Percentiles rank a stretch among this genome's conserved stretches.
These are phyloP conservation scores for Lablab purpureus DNA, from an alignment of 306 rosid species.

Conservation along the genomic window DNA sequence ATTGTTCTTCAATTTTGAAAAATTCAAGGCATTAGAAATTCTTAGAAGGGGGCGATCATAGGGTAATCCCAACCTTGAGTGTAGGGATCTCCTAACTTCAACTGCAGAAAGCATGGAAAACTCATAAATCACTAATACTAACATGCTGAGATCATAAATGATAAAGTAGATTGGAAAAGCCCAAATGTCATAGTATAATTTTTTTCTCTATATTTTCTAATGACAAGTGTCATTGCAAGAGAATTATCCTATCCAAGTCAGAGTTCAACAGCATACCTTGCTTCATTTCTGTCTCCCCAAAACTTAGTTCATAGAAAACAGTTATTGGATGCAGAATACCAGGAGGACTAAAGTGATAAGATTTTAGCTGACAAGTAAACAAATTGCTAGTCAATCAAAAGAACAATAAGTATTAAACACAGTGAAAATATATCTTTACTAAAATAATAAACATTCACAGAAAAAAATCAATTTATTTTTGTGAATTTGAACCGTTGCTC, in stretches of 20 bases:
- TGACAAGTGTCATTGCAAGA: slow-evolving; percentile 25
- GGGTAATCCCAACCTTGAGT: slow-evolving; percentile 85
- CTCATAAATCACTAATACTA: slow-evolving; percentile 16
- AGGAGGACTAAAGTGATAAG: slow-evolving; percentile 86
- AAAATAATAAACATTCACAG: slow-evolving; percentile 26
- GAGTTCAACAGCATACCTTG: slow-evolving; percentile 70
- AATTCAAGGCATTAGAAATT: slow-evolving; percentile 81
- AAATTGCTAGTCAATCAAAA: slow-evolving; percentile 35
- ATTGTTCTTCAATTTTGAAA: slow-evolving; percentile 54
- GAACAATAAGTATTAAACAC: slow-evolving; percentile 1
- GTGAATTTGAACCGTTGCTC: slow-evolving; percentile 23
- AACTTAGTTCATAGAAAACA: slow-evolving; percentile 76
- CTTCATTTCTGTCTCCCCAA: slow-evolving; percentile 97
- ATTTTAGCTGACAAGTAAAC: slow-evolving; percentile 67
- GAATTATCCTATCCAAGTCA: slow-evolving; percentile 22
- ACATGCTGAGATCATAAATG: slow-evolving; percentile 30
- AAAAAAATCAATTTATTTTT: slow-evolving; percentile 25
- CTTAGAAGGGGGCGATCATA: slow-evolving; percentile 92
- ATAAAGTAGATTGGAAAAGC: neutral
- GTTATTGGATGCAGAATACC: slow-evolving; percentile 87
- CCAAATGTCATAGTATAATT: slow-evolving; percentile 10
- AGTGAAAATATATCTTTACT: slow-evolving; percentile 9
- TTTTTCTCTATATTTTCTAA: neutral
- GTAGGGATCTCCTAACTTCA: slow-evolving; percentile 86
- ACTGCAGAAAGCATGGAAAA: slow-evolving; percentile 63